Evolutionary conservation across 2,329 filamentous ascomycete species (phyloP), one percentile per base, ranked within the genome.

Genomic region (Colletotrichum chrysophilum): DNA sequence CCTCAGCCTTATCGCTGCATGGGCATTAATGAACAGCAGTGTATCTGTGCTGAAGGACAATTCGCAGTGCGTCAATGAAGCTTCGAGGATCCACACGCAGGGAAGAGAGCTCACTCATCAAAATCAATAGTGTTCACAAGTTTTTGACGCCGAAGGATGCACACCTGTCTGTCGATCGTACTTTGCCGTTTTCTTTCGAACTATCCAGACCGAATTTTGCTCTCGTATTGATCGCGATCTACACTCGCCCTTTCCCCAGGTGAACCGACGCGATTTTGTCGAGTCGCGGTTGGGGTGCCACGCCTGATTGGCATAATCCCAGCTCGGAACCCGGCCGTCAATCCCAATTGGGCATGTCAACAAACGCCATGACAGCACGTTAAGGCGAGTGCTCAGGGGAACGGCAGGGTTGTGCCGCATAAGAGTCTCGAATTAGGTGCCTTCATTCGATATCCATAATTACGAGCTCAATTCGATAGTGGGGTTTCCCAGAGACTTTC

Each of bases 321-420:
- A 43, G 72, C 36, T 48, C 74, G 56, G 21, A 71, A 62, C 61
- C 68, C 61, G 38, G 72, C 36, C 55, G 21, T 62, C 18, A 66
- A 62, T 28, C 69, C 60, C 38, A 24, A 58, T 65, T 74, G 60
- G 66, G 71, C 24, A 24, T n/a, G 34, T 24, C 61, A 43, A 38
- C 48, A 66, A 58, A 75, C 61, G 69, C 69, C 73, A 62, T 70
- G 68, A 62, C 56, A 72, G 64, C 69, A 75, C 32, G 62, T 73
- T 60, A 62, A 64, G 61, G 69, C 43, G 64, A 60, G 38, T 13
- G 43, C 21, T 64, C 69, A 75, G 73, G 67, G 68, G 68, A 38
- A 62, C 69, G 26, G 43, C 73, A 75, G 73, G 73, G 73, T 67
- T 68, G 30, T 60, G 70, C 69, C 21, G 73, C 73, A 75, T 73